Evolutionary conservation across 2,329 filamentous ascomycete genomes (phyloP).

Genomic region (Fusarium austroafricanum): DNA sequence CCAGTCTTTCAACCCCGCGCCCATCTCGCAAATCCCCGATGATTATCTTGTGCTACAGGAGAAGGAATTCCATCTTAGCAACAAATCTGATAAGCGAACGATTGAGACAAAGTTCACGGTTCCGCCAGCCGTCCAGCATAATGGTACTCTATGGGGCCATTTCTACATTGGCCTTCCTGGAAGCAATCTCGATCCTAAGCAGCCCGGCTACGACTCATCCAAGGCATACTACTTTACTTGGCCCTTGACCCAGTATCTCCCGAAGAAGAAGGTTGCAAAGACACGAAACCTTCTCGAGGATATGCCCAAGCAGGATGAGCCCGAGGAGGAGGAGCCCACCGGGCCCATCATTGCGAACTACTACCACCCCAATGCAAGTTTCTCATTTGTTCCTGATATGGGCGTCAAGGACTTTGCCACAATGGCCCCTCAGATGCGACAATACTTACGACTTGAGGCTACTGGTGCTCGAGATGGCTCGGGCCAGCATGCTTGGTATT

Average conservation of each 20-base stretch:
- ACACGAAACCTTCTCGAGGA: conserved; percentile 84
- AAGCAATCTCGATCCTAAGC: conserved; percentile 78
- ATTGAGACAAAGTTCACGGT: conserved; percentile 82
- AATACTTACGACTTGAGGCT: conserved; percentile 82
- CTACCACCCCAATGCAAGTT: conserved; percentile 94
- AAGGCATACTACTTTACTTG: conserved; percentile 86
- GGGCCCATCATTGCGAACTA: conserved; percentile 83
- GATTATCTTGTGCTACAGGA: conserved; percentile 83
- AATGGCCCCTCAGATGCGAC: conserved; percentile 78
- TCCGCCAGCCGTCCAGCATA: conserved; percentile 84
- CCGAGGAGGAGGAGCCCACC: conserved; percentile 63
- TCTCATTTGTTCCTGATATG: conserved; percentile 85
- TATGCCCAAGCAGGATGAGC: conserved; percentile 53
- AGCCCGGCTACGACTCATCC: conserved; percentile 76
- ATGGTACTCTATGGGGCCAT: conserved; percentile 94
- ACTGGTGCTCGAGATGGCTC: conserved; percentile 84
- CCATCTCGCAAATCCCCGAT: conserved; percentile 72
- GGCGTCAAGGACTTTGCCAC: conserved; percentile 75
- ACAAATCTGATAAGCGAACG: conserved; percentile 81
- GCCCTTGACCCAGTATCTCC: conserved; percentile 88
- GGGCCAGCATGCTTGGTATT: conserved; percentile 93
- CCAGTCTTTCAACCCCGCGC: conserved; percentile 74
- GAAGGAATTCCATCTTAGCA: conserved; percentile 80
- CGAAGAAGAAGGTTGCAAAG: conserved; percentile 91
- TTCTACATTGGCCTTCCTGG: conserved; percentile 88